Conservation (phyloP, 2,329 filamentous ascomycete species). For the Trichoderma lentiforme region DNA sequence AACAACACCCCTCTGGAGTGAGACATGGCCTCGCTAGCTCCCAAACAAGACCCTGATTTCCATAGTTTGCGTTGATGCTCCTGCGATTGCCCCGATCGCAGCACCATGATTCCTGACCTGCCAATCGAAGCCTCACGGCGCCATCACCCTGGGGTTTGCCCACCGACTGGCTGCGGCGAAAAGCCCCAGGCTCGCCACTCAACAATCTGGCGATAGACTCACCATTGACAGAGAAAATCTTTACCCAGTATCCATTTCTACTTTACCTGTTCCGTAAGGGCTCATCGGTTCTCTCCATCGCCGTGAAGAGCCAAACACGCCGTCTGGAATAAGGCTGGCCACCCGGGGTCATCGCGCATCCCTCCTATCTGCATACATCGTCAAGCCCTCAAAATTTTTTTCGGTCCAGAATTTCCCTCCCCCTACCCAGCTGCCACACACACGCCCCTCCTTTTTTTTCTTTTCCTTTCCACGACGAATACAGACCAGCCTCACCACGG, state of each 20-base stretch:
- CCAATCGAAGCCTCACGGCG: slow-evolving; percentile 11
- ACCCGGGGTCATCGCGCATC: neutral
- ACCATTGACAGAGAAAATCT: neutral
- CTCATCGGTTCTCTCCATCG: neutral
- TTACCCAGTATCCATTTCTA: neutral
- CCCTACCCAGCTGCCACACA: slow-evolving; percentile 3
- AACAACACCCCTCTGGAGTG: neutral
- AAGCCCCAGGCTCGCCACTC: neutral
- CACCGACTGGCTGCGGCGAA: neutral
- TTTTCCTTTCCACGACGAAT: neutral
- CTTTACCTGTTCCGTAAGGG: neutral
- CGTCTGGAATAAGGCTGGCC: neutral
- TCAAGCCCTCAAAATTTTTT: neutral
- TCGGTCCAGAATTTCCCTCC: neutral
- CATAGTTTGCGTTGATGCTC: slow-evolving; percentile 11
- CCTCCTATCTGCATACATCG: neutral
- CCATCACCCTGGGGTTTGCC: neutral
- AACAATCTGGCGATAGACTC: neutral
- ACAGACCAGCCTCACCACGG: neutral
- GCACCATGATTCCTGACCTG: neutral
- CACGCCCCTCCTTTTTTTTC: neutral
- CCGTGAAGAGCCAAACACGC: neutral
- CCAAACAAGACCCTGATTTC: slow-evolving; percentile 12
- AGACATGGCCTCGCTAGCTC: neutral
- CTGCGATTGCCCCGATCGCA: slow-evolving; percentile 17